Evolutionary conservation across 345 rosid genomes (phyloP).

Genomic region (Rhodomyrtus tomentosa): DNA sequence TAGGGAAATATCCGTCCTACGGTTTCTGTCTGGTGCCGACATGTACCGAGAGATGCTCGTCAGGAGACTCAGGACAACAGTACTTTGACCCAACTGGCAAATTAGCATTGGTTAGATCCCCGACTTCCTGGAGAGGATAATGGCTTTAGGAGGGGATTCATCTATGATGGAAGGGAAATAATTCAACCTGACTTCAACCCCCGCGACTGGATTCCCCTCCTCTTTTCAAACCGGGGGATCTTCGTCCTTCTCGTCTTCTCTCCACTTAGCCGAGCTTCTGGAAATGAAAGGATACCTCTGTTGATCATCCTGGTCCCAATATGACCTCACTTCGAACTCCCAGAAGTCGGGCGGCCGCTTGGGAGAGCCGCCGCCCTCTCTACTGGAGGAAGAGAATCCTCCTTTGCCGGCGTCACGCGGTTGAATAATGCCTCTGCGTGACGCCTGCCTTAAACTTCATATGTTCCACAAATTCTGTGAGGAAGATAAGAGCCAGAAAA

Average conservation of each 20-base stretch:
- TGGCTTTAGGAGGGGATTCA: background rate
- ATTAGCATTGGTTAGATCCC: background rate
- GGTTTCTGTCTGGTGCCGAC: background rate
- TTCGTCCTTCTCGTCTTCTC: conserved; percentile 43
- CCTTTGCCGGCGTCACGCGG: conserved; percentile 45
- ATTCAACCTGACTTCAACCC: conserved; percentile 37
- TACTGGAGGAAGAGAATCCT: conserved; percentile 60
- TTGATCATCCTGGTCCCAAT: conserved; percentile 75
- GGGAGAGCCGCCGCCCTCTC: conserved; percentile 64
- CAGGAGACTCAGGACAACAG: background rate
- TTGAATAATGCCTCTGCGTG: conserved; percentile 73
- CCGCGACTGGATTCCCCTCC: conserved; percentile 68
- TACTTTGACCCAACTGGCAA: background rate
- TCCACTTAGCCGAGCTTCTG: conserved; percentile 42
- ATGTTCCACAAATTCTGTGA: no score
- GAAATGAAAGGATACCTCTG: conserved; percentile 66
- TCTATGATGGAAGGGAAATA: background rate
- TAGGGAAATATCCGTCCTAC: background rate
- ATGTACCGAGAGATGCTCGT: background rate
- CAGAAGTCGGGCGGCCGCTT: conserved; percentile 14
- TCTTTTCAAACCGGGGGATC: conserved; percentile 19
- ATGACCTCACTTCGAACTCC: conserved; percentile 37
- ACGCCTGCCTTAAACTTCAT: conserved; percentile 71
- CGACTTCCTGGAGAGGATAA: background rate
- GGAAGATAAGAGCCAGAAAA: no score